phyloP scores from a whole-genome alignment of 2,329 filamentous ascomycete species.

The Fusarium temperatum region DNA sequence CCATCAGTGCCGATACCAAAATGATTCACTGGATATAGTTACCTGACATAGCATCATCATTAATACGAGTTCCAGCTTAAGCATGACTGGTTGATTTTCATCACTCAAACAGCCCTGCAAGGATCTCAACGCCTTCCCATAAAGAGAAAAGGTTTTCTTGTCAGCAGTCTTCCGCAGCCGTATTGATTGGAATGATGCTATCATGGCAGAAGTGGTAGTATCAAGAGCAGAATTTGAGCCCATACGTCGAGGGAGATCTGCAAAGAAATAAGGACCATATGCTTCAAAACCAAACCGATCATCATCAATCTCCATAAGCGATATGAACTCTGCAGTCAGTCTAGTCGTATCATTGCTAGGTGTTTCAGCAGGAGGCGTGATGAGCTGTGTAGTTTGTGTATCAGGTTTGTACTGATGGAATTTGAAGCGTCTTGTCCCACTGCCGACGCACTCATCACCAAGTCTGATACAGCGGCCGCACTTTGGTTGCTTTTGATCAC shows the following conservation, averaged over 20 bases:
- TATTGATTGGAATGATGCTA: conserved; percentile 1
- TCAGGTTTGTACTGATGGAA: conserved; percentile 13
- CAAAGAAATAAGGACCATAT: conserved; percentile 6
- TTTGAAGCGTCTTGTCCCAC: conserved; percentile 3
- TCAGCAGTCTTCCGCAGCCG: not conserved
- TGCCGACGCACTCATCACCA: not conserved
- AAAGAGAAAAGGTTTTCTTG: not conserved
- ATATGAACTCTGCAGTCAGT: not conserved
- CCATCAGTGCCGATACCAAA: not conserved
- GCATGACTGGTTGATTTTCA: not conserved
- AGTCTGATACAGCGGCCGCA: conserved; percentile 12
- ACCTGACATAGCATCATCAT: conserved; percentile 26
- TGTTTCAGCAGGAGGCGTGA: not conserved
- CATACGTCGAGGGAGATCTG: conserved; percentile 4
- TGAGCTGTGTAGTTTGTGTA: not conserved
- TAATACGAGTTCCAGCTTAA: conserved; percentile 13
- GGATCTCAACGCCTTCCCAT: conserved; percentile 6
- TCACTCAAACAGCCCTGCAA: conserved; percentile 8
- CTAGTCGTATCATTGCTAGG: not conserved
- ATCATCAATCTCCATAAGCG: conserved; percentile 12
- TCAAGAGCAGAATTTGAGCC: conserved; percentile 8
- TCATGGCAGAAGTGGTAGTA: not conserved
- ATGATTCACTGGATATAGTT: fast-evolving
- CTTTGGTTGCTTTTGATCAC: conserved; percentile 13
- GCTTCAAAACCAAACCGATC: conserved; percentile 5